Evolutionary conservation across 73 alveolate genomes (phyloP).

Genomic region (Paramecium pentaurelia): DNA sequence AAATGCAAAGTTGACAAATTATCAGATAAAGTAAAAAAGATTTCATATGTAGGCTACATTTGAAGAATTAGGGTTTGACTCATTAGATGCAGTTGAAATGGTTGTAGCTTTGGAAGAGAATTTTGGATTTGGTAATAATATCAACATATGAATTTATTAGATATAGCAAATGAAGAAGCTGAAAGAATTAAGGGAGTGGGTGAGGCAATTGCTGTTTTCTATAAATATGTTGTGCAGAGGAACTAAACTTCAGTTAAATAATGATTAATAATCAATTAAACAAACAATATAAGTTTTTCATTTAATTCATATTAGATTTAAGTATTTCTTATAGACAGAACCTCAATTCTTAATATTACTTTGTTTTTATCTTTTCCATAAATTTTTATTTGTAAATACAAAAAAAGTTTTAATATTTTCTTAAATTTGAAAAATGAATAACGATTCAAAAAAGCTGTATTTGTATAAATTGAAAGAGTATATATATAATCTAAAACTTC

Average conservation of each 20-base stretch:
- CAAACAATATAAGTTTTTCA: not conserved
- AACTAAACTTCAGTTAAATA: not conserved
- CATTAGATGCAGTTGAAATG: conserved; percentile 77
- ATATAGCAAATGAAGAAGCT: conserved; percentile 74
- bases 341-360: too few relatives aligned
- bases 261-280: not conserved
- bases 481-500: not conserved
- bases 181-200: conserved; percentile 72
- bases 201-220: conserved; percentile 79
- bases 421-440: not conserved
- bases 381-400: not conserved
- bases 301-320: not conserved
- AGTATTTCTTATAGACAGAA: not conserved
- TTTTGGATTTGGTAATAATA: conserved; percentile 65
- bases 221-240: conserved; percentile 64
- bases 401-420: not conserved
- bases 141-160: not conserved
- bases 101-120: conserved; percentile 85
- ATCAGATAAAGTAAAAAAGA: conserved; percentile 52
- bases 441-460: not conserved
- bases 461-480: not conserved
- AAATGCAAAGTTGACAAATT: conserved; percentile 75
- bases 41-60: conserved; percentile 59
- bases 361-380: not conserved
- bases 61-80: conserved; percentile 85